Evolutionary conservation across 108 stramenopile species (phyloP).

Genomic region (Nitzschia putrida): DNA sequence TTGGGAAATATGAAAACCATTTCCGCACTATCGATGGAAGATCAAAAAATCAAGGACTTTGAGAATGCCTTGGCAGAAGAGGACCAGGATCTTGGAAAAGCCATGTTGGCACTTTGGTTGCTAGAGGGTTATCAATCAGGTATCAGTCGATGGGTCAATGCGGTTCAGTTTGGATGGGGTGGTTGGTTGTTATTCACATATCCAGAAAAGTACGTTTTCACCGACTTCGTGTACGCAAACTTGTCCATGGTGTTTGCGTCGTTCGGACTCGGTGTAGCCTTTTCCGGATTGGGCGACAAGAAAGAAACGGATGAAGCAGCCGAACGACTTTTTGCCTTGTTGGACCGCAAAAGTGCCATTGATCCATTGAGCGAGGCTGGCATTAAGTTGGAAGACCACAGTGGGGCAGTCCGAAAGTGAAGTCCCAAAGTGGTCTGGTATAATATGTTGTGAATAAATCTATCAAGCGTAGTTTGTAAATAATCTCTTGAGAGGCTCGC

Average conservation of each 20-base stretch:
- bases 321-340: constrained; percentile 49
- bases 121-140: neutral
- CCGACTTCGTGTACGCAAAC: constrained; percentile 60
- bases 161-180: constrained; percentile 64
- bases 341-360: constrained; percentile 48
- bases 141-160: constrained; percentile 26
- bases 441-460: no score
- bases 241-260: constrained; percentile 63
- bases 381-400: neutral
- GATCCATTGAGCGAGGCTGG: constrained; percentile 39
- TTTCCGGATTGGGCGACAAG: constrained; percentile 44
- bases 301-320: constrained; percentile 52
- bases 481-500: no score
- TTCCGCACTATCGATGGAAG: constrained; percentile 65
- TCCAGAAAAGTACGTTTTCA: constrained; percentile 43
- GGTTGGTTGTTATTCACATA: constrained; percentile 47
- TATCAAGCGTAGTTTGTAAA: no score
- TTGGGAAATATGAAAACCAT: constrained; percentile 79
- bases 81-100: neutral
- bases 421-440: no score
- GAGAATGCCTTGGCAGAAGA: constrained; percentile 45
- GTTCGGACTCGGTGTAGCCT: constrained; percentile 53
- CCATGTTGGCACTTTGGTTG: neutral
- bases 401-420: no score
- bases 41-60: constrained; percentile 55